These are phyloP conservation scores for Yamadazyma sp. DNA, from an alignment of 1,139 yeast genomes.

Conservation along the genomic window DNA sequence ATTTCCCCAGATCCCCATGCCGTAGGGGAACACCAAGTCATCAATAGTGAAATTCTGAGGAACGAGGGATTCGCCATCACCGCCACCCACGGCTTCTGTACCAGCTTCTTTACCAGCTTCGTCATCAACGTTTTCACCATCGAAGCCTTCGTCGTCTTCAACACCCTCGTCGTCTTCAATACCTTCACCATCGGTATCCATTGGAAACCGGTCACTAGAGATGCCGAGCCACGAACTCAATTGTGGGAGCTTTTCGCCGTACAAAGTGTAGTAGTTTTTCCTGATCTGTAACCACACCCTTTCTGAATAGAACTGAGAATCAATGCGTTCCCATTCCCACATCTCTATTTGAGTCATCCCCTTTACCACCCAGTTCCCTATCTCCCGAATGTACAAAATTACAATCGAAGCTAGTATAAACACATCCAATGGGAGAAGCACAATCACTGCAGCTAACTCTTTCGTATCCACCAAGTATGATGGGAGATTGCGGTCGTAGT, in stretches of 20 bases:
- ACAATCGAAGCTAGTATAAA: constrained; percentile 61
- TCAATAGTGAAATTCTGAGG: constrained; percentile 48
- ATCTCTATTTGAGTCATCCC: constrained; percentile 93
- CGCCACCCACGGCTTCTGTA: neutral
- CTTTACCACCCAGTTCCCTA: constrained; percentile 50
- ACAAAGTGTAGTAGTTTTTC: constrained; percentile 43
- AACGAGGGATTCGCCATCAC: constrained; percentile 12
- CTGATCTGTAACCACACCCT: constrained; percentile 53
- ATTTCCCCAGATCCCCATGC: constrained; percentile 62
- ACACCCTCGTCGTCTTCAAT: constrained; percentile 10
- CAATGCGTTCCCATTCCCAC: constrained; percentile 89
- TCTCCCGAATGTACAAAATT: constrained; percentile 60
- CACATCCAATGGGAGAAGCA: constrained; percentile 55
- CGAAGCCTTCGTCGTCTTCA: constrained; percentile 1
- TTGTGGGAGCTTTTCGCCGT: constrained; percentile 45
- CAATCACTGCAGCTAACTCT: constrained; percentile 57
- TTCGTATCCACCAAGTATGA: constrained; percentile 53
- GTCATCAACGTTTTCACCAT: neutral
- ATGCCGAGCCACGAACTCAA: constrained; percentile 48
- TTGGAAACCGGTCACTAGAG: constrained; percentile 14
- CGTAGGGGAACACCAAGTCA: constrained; percentile 79
- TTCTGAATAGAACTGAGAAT: constrained; percentile 57
- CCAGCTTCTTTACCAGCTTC: constrained; percentile 4
- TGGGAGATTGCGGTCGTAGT: constrained; percentile 57
- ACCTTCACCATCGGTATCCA: no score